These are phyloP conservation scores for Cryphonectria parasitica DNA, from an alignment of 2,329 filamentous ascomycete genomes.

Conservation along the genomic window DNA sequence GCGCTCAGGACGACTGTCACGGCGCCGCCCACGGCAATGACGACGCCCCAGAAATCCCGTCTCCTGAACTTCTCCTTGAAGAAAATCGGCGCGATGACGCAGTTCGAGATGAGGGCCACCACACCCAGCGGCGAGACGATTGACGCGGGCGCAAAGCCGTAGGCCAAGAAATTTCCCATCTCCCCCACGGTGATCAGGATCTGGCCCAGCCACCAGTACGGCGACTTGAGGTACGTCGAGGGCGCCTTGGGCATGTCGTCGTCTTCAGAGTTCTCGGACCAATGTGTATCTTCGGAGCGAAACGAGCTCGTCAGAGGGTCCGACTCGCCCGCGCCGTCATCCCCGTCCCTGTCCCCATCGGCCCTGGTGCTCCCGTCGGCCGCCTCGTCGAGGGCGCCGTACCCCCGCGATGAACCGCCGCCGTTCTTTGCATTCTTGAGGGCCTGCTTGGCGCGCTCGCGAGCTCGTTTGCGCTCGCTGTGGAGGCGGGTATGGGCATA, in stretches of 20 bases:
- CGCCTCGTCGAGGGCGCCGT: constrained; percentile 35
- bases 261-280: constrained; percentile 42
- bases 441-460: constrained; percentile 58
- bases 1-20: constrained; percentile 93
- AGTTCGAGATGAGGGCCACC: constrained; percentile 96
- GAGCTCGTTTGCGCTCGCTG: constrained; percentile 65
- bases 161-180: constrained; percentile 94
- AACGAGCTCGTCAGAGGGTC: constrained; percentile 58
- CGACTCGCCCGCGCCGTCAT: constrained; percentile 45
- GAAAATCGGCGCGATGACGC: constrained; percentile 91
- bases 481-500: constrained; percentile 90
- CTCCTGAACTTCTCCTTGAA: constrained; percentile 87
- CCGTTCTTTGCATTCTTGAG: constrained; percentile 49
- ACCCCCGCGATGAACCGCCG: constrained; percentile 34
- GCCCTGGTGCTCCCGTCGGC: constrained; percentile 37
- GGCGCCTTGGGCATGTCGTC: constrained; percentile 44
- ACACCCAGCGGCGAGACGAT: constrained; percentile 96
- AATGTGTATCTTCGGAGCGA: constrained; percentile 47
- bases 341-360: constrained; percentile 41
- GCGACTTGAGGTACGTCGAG: constrained; percentile 82
- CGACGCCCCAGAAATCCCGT: constrained; percentile 84
- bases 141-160: constrained; percentile 95
- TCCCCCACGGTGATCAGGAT: constrained; percentile 92
- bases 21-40: constrained; percentile 84
- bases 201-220: constrained; percentile 96